Base-by-base conservation (phyloP, 1,284 basidiomycete species). In the Amylostereum areolatum region DNA sequence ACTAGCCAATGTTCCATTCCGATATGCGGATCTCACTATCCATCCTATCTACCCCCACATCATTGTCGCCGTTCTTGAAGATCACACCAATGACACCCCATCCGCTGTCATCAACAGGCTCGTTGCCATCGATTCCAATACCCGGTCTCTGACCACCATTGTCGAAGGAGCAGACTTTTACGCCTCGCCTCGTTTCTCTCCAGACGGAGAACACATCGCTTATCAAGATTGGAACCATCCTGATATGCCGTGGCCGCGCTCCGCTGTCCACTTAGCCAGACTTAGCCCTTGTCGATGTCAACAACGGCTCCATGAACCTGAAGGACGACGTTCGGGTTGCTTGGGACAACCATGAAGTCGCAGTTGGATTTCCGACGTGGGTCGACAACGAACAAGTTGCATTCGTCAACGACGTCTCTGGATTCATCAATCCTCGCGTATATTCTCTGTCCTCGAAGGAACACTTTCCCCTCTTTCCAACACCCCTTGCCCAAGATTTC, bases 181-280 rank as follows among this genome's bases (percentile, higher is more conserved):
- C 58, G 71, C 73, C 4, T 57, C 73, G 1, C 80, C 86, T 0
- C 68, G 65, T 28, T 85, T 89, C 65, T 85, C 83, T 27, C 78
- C 84, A 0, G 78, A 86, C 56, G 89, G 87, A 1, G 70, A 66
- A 24, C 74, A 74, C 40, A 57, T 92, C 24, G 78, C 76, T 3
- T 92, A 84, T 83, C 70, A 83, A 43, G 74, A 85, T 52, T 92
- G 88, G 89, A 70, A 66, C 53, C 82, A 84, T 54, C 89, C 89
- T 0, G 80, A 88, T 58, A 91, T 92, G 89, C 87, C 89, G 24
- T 92, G 86, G 83, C 81, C 89, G 57, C 83, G 81, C 18, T 74
- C 78, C 0, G 69, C 83, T 57, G 67, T 91, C 35, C 70, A 75
- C 56, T 62, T 85, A 25, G n/a, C n/a, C n/a, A n/a, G n/a, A n/a